These are phyloP conservation scores for Canavalia gladiata DNA, from an alignment of 306 rosid genomes.

Conservation along the genomic window DNA sequence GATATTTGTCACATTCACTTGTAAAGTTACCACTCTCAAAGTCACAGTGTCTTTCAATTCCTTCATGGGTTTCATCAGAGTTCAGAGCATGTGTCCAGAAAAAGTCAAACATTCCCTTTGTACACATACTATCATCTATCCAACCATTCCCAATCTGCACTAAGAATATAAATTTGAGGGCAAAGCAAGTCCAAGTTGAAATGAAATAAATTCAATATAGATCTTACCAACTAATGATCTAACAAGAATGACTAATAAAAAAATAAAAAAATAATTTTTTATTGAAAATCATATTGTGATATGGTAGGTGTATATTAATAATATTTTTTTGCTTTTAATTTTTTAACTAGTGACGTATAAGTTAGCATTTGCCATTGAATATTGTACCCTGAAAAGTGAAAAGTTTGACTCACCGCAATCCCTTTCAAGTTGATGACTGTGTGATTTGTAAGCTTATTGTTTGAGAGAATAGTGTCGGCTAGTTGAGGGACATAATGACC, in stretches of 20 bases:
- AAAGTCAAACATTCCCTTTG: constrained; percentile 58
- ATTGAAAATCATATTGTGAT: no score
- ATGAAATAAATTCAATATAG: background rate
- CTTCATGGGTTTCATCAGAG: constrained; percentile 64
- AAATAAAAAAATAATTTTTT: no score
- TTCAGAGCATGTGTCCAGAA: constrained; percentile 64
- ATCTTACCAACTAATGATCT: no score
- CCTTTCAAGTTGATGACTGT: constrained; percentile 63
- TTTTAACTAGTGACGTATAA: no score
- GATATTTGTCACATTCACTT: constrained; percentile 43
- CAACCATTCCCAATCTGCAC: constrained; percentile 74
- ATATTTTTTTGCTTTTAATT: no score
- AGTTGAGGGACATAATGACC: constrained; percentile 79
- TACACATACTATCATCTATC: constrained; percentile 60
- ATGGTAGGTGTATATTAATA: no score
- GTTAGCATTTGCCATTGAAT: background rate
- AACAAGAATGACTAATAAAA: no score
- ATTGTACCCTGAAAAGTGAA: background rate
- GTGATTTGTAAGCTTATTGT: constrained; percentile 50
- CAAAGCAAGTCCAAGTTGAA: background rate
- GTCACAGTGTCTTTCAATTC: constrained; percentile 57
- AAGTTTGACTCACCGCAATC: constrained; percentile 62
- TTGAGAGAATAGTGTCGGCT: constrained; percentile 57
- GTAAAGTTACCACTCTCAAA: constrained; percentile 41
- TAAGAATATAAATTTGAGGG: background rate